These are phyloP conservation scores for Martensiomyces pterosporus DNA, from an alignment of 192 early-diverging fungal genomes.

Conservation along the genomic window DNA sequence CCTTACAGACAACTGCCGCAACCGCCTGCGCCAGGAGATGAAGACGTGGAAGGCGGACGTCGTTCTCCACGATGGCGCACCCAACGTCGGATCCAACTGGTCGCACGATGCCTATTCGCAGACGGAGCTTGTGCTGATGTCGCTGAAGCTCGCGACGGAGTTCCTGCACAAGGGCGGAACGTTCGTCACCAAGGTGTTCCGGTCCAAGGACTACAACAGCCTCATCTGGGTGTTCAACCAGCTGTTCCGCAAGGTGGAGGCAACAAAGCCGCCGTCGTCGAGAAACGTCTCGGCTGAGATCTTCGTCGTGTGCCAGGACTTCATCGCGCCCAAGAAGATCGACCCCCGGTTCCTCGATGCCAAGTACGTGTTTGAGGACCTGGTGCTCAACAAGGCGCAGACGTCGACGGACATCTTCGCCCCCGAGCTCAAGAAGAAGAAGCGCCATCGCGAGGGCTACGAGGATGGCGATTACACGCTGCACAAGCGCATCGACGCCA, in stretches of 20 bases:
- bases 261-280: constrained; percentile 96
- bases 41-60: constrained; percentile 99
- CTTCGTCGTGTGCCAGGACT: constrained; percentile 95
- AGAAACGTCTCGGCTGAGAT: constrained; percentile 99
- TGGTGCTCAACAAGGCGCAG: constrained; percentile 59
- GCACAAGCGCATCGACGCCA: constrained; percentile 66
- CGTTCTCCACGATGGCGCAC: constrained; percentile 97
- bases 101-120: constrained; percentile 95
- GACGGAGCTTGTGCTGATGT: constrained; percentile 86
- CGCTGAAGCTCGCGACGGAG: constrained; percentile 90
- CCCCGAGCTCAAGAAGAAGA: constrained; percentile 78
- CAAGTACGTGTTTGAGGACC: constrained; percentile 90
- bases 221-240: constrained; percentile 98
- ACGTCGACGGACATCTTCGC: constrained; percentile 76
- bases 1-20: constrained; percentile 88
- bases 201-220: constrained; percentile 99
- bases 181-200: constrained; percentile 98
- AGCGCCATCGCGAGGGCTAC: constrained; percentile 92
- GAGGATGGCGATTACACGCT: constrained; percentile 93
- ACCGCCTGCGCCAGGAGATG: constrained; percentile 78
- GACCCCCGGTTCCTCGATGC: constrained; percentile 91
- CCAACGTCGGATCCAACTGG: constrained; percentile 97
- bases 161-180: constrained; percentile 87
- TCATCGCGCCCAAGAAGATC: constrained; percentile 89
- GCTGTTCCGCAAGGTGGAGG: constrained; percentile 93